Evolutionary conservation across 768 basidiomycete genomes (phyloP), one percentile per base, ranked within the genome.

Genomic region (Hemileccinum rubropunctum): DNA sequence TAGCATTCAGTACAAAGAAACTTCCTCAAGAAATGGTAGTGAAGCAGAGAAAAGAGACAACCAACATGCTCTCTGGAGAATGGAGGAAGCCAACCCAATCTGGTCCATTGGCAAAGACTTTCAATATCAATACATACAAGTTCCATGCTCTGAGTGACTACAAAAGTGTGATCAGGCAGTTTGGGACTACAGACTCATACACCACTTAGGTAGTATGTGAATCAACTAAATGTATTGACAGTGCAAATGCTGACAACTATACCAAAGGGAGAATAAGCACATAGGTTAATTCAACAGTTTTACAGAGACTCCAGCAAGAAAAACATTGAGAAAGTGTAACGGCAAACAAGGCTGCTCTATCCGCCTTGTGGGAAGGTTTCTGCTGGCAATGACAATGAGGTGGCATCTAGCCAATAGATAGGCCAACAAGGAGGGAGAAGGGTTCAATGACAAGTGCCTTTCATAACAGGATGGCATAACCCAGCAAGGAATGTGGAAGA

Each of bases 221-320:
- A 62, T 0, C 57, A 62, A 32, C 39, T 58, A 1, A 30, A 30
- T 30, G 13, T 34, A 6, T 13, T 34, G 34, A 14, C 13, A 6
- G 11, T 14, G 10, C 6, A 14, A 2, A n/a, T 34, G 15, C 5
- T 34, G 34, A 34, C 6, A 34, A 10, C 4, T 14, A 30, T 30
- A 11, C 13, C 14, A 6, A 5, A 71, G 70, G 67, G 70, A 9
- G 68, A 73, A 45, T 56, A 59, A 3, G 58, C 66, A 7, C 71
- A 72, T 42, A 58, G 60, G 1, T 48, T 54, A 1, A 53, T 69
- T 7, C 73, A 73, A 47, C 23, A 40, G 11, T 55, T 57, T 15
- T 66, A 71, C 42, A 30, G 37, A 1, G 50, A 57, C 1, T 61
- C 61, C 6, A 68, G 60, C 48, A 64, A 64, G 48, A 52, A 52